These are phyloP conservation scores for Starmerella tilneyi DNA, from an alignment of 805 yeast genomes.

Conservation along the genomic window DNA sequence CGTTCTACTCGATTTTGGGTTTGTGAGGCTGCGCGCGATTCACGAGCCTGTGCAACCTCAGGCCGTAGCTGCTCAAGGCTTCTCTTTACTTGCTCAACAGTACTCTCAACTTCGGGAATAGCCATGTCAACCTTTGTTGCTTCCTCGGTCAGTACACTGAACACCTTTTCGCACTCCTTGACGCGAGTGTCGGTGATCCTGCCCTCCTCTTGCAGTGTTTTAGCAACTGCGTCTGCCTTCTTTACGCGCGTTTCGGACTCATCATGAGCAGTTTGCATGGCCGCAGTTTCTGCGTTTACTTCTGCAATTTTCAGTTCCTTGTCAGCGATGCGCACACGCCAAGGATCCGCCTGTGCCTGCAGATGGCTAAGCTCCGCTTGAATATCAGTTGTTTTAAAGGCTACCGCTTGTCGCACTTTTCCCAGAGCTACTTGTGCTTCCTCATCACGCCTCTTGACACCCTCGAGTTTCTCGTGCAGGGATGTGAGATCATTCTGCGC, in stretches of 20 bases:
- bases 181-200: background rate
- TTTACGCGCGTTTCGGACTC: constrained; percentile 44
- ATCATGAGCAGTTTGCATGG: constrained; percentile 56
- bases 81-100: constrained; percentile 37
- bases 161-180: constrained; percentile 36
- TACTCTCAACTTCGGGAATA: constrained; percentile 38
- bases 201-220: constrained; percentile 2
- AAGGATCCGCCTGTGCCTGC: constrained; percentile 68
- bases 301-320: constrained; percentile 39
- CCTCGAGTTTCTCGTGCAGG: constrained; percentile 40
- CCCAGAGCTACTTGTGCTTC: constrained; percentile 48
- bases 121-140: constrained; percentile 13
- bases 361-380: constrained; percentile 53
- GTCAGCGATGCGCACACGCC: constrained; percentile 54
- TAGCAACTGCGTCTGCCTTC: constrained; percentile 26
- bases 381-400: constrained; percentile 61
- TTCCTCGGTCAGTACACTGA: background rate
- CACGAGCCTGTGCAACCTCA: constrained; percentile 47
- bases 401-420: constrained; percentile 52
- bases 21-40: constrained; percentile 45
- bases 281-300: constrained; percentile 52
- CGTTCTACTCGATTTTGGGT: constrained; percentile 65
- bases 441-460: constrained; percentile 32
- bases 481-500: constrained; percentile 28
- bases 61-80: constrained; percentile 36